Conservation (phyloP, 495 filamentous ascomycete species). For the Penicillium paradoxum region DNA sequence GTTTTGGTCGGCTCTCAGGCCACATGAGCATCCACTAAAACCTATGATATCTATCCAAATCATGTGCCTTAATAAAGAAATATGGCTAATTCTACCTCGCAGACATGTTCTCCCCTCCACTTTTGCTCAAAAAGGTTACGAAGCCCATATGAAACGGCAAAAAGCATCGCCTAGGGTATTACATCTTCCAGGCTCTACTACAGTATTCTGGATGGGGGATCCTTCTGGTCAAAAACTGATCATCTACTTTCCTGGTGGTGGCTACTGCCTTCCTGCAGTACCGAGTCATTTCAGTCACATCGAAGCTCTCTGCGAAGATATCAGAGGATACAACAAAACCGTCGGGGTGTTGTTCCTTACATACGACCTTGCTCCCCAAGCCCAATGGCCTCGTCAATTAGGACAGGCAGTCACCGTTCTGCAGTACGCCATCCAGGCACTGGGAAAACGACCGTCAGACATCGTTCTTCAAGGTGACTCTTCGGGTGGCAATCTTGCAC, state of each 20-base stretch:
- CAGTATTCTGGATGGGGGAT: conserved; percentile 3
- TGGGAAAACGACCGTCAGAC: conserved; percentile 29
- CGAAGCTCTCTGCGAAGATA: background rate
- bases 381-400: conserved; percentile 48
- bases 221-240: conserved; percentile 1
- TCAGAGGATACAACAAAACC: background rate
- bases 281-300: background rate
- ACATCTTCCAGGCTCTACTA: background rate
- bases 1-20: background rate
- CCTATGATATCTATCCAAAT: no score
- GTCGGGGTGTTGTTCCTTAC: background rate
- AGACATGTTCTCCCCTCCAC: background rate
- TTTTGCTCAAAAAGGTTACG: background rate
- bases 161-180: background rate
- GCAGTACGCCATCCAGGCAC: conserved; percentile 34
- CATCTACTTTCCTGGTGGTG: conserved; percentile 6
- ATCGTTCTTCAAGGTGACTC: conserved; percentile 52
- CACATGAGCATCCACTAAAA: no score
- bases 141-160: background rate
- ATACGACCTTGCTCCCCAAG: conserved; percentile 38
- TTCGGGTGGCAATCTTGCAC: conserved; percentile 49
- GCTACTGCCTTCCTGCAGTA: conserved; percentile 9
- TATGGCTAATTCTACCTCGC: no score
- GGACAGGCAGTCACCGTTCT: conserved; percentile 42
- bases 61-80: no score